Evolutionary conservation across 164 flowering plant genomes (phyloP).

Genomic region (Platanus orientalis): DNA sequence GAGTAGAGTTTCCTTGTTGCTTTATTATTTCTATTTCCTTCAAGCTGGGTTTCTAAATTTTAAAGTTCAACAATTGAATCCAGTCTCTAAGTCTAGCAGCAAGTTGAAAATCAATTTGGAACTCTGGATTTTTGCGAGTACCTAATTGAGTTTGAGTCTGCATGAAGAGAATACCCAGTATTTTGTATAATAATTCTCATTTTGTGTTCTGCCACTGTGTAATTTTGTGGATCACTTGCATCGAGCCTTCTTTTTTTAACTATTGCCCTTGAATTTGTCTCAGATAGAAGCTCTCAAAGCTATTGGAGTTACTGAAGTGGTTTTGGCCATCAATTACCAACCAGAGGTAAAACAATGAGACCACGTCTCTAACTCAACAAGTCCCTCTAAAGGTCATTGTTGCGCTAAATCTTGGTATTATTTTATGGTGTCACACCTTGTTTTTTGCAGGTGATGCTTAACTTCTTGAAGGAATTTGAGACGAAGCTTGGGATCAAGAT

Average conservation of each 20-base stretch:
- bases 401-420: not conserved
- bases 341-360: conserved; percentile 65
- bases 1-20: too few relatives aligned
- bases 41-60: too few relatives aligned
- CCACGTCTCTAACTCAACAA: not conserved
- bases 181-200: not conserved
- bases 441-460: conserved; percentile 24
- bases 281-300: conserved; percentile 96
- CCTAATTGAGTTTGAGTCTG: not conserved
- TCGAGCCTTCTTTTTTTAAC: not conserved
- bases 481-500: conserved; percentile 22
- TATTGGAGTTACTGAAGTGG: conserved; percentile 91
- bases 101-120: too few relatives aligned
- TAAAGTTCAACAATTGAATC: too few relatives aligned
- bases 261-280: not conserved
- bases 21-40: too few relatives aligned
- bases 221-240: not conserved
- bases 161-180: not conserved
- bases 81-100: too few relatives aligned
- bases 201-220: not conserved
- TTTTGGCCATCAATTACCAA: conserved; percentile 94
- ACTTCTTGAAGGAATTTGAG: conserved; percentile 23
- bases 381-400: not conserved
- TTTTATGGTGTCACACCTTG: not conserved
- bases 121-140: too few relatives aligned